Evolutionary conservation across 2,329 filamentous ascomycete species (phyloP).

Genomic region (Trichoderma sp.): DNA sequence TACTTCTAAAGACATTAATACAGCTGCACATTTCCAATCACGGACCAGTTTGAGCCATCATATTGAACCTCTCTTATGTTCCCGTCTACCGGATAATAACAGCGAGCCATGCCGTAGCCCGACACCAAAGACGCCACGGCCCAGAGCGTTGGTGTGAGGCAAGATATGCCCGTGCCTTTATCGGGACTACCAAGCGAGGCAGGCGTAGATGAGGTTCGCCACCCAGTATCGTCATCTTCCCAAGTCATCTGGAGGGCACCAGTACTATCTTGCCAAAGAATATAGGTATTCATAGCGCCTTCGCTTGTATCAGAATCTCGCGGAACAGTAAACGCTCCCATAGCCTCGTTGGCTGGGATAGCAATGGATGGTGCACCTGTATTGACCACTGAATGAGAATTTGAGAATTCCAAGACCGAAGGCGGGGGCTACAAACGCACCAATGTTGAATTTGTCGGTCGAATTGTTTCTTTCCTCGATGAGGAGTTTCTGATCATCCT

Average conservation of each 20-base stretch:
- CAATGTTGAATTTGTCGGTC: neutral
- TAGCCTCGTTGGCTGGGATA: neutral
- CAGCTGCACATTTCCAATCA: neutral
- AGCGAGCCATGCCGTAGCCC: neutral
- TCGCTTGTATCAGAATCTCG: neutral
- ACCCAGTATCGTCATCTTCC: neutral
- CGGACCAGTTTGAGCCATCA: neutral
- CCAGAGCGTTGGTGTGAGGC: neutral
- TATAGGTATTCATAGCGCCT: neutral
- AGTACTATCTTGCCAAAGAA: neutral
- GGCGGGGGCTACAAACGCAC: neutral
- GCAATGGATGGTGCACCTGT: neutral
- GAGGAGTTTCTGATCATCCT: neutral
- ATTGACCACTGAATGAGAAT: neutral
- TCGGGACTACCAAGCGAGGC: neutral
- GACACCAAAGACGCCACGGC: neutral
- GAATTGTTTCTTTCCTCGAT: neutral
- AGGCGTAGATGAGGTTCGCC: neutral
- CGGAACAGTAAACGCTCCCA: neutral
- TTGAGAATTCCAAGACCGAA: neutral
- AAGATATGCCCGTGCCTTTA: neutral
- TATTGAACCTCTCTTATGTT: neutral
- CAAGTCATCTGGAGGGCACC: neutral
- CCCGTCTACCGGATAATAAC: neutral
- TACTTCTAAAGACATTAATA: neutral